Percentiles rank a stretch among this genome's conserved stretches.
These are phyloP conservation scores for Zygosaccharomyces pseudobailii DNA, from an alignment of 1,139 yeast species.

Conservation along the genomic window DNA sequence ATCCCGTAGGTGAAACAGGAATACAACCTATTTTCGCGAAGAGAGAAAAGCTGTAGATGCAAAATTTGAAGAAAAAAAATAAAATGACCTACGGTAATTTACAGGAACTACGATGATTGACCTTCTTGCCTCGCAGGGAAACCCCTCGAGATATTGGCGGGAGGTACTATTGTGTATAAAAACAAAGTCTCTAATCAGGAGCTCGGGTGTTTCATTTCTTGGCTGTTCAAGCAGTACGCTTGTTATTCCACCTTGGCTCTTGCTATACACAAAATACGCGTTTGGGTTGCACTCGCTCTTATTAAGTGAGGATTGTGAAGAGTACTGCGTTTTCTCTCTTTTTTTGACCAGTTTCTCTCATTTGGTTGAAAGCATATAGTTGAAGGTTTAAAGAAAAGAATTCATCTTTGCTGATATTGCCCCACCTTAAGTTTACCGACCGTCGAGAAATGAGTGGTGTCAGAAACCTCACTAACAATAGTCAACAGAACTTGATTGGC, in stretches of 20 bases:
- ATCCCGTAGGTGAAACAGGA: neutral
- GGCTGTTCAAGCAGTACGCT: neutral
- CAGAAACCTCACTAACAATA: conserved; percentile 17
- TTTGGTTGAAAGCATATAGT: neutral
- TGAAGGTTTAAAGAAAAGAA: neutral
- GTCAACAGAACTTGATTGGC: conserved; percentile 8
- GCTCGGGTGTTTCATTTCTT: neutral
- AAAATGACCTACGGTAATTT: conserved; percentile 2
- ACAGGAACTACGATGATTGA: conserved; percentile 2
- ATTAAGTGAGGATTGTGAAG: neutral
- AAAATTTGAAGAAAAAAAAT: neutral
- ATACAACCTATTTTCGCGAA: neutral
- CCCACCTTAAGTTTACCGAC: neutral
- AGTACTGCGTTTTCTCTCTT: neutral
- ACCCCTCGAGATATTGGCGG: neutral
- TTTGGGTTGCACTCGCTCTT: neutral
- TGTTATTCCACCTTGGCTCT: neutral
- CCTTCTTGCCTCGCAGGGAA: conserved; percentile 2
- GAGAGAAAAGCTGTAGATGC: neutral
- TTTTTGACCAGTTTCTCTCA: neutral
- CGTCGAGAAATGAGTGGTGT: conserved; percentile 3
- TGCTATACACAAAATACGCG: neutral
- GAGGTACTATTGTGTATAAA: neutral
- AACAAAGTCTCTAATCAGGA: neutral
- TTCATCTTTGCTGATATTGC: neutral